These are phyloP conservation scores for Solanum hybrid DNA, from an alignment of 305 asterid species.

Conservation along the genomic window DNA sequence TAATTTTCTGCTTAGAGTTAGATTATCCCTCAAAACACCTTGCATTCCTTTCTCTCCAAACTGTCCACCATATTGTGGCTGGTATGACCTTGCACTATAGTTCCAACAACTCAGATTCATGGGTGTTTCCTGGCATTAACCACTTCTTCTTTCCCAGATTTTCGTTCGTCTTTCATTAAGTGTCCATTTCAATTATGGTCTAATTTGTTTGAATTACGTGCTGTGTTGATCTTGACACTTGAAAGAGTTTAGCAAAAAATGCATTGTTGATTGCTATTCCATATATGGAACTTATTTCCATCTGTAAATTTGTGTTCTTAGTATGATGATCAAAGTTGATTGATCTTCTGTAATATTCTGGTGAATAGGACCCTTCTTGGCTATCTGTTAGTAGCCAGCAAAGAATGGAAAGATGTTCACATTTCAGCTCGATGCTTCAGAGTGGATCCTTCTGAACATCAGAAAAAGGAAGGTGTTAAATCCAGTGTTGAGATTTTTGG, in stretches of 20 bases:
- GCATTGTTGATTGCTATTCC: not conserved
- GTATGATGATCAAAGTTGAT: not conserved
- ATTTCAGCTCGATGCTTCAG: slow-evolving; percentile 59
- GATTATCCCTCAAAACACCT: not conserved
- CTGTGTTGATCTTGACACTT: not conserved
- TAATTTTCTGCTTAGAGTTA: not conserved
- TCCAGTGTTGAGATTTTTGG: slow-evolving; percentile 67
- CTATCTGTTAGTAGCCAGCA: slow-evolving; percentile 62
- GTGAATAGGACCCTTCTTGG: slow-evolving; percentile 64
- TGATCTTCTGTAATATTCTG: slow-evolving; percentile 11
- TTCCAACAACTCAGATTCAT: not conserved
- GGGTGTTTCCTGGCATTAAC: not conserved
- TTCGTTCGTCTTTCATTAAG: not conserved
- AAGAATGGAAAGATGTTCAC: slow-evolving; percentile 56
- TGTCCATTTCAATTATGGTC: not conserved
- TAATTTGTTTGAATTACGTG: not conserved
- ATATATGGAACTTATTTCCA: not conserved
- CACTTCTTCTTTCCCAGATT: not conserved
- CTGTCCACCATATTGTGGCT: not conserved
- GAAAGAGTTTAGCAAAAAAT: not conserved
- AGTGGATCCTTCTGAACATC: slow-evolving; percentile 36
- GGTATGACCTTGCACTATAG: not conserved
- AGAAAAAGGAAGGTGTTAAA: slow-evolving; percentile 40
- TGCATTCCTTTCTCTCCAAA: not conserved
- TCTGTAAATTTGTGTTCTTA: not conserved